Percentiles rank a stretch among this genome's conserved stretches.
phyloP scores from a whole-genome alignment of 345 rosid species.

The Ricinus communis region DNA sequence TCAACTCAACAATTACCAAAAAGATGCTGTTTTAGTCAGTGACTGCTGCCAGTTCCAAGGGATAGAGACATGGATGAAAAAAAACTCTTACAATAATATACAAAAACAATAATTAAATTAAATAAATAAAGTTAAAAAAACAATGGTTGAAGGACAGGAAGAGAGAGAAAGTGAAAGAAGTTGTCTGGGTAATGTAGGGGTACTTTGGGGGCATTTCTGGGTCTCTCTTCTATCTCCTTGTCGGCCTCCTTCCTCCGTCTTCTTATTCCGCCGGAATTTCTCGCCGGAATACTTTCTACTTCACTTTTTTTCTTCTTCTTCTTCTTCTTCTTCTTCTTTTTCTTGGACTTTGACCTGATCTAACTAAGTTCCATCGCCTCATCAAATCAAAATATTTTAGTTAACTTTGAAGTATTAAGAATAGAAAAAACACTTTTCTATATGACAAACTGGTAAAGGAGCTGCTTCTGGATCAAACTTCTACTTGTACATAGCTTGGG shows the following conservation, averaged over 20 bases:
- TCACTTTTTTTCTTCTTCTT: background rate
- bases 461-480: background rate
- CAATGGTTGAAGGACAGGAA: constrained; percentile 10
- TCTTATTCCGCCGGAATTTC: constrained; percentile 19
- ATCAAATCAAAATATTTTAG: background rate
- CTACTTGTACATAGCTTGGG: background rate
- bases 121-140: constrained; percentile 4
- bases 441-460: constrained; percentile 16
- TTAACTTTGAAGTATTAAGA: background rate
- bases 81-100: background rate
- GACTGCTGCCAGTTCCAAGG: background rate
- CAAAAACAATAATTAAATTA: background rate
- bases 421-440: background rate
- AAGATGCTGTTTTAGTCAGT: too few relatives aligned
- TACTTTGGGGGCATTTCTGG: constrained; percentile 44
- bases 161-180: background rate
- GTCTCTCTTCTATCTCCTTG: constrained; percentile 10
- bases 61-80: constrained; percentile 1
- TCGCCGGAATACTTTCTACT: constrained; percentile 6
- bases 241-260: background rate
- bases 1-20: too few relatives aligned
- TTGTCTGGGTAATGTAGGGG: constrained; percentile 47
- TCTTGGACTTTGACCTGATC: constrained; percentile 19
- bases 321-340: background rate
- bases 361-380: too few relatives aligned